Base-by-base conservation (phyloP, 148 eudicot genomes). In the Chenopodium quinoa region DNA sequence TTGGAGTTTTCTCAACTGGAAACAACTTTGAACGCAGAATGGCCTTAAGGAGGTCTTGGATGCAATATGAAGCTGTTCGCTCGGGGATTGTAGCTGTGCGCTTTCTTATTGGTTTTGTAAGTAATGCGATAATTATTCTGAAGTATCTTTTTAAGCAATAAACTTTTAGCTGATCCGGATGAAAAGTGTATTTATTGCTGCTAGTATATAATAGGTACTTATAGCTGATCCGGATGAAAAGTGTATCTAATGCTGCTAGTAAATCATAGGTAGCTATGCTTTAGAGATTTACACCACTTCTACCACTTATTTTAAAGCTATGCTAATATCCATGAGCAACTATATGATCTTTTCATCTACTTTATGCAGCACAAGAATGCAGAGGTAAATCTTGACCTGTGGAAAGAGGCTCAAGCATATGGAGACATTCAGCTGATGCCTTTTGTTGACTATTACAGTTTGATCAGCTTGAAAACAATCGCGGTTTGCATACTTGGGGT, bases 341-440 rank as follows among this genome's bases (percentile, higher is more conserved):
- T 54, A n/a, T 46, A 8, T 83, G 74, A 79, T 68, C 10, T 17
- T 37, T 23, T 62, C 50, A 58, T 77, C 44, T 77, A 66, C 77
- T 29, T 54, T 66, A 32, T 88, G 88, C 90, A 96, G 99, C 92
- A 96, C 87, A 93, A 86, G 85, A 91, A 87, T 77, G 84, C 84
- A 75, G 90, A 89, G 70, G 99, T 96, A 76, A 96, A 96, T 85
- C 82, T 84, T 71, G 89, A 89, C 82, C 86, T 96, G 47, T 93
- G 95, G 99, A 92, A 79, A 86, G 99, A 96, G 89, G 93, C 95
- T 82, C 90, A 90, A 83, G 90, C 93, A 75, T 96, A 90, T 87
- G 93, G 93, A 86, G 99, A 96, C 86, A 89, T 93, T 76, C 98
- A 93, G 85, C 78, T 96, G 84, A 91, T 96, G 99, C 98, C 99